Evolutionary conservation across 2,329 filamentous ascomycete genomes (phyloP).

Genomic region (Penicillium griseofulvum): DNA sequence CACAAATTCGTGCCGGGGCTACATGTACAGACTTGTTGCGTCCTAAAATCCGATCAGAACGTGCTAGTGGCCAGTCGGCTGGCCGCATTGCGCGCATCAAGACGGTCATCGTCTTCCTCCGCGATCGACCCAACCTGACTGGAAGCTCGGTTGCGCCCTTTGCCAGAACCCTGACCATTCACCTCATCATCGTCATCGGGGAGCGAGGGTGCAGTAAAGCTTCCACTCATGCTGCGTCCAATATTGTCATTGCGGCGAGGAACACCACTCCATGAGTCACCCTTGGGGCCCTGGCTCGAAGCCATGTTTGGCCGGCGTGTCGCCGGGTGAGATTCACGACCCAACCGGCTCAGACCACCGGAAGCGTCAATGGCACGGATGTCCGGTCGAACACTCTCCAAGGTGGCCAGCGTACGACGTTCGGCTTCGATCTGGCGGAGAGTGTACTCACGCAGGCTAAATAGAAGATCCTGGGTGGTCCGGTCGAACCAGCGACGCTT

Average conservation of each 20-base stretch:
- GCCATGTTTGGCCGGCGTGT: conserved; percentile 72
- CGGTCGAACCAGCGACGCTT: conserved; percentile 87
- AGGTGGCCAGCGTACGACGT: conserved; percentile 80
- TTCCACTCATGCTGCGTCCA: conserved; percentile 72
- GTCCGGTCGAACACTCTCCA: conserved; percentile 92
- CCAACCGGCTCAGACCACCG: conserved; percentile 84
- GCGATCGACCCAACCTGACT: conserved; percentile 46
- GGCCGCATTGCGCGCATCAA: conserved; percentile 94
- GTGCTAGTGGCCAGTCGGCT: conserved; percentile 92
- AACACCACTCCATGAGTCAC: conserved; percentile 97
- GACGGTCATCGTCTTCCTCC: conserved; percentile 73
- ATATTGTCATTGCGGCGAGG: conserved; percentile 77
- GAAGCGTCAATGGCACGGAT: conserved; percentile 89
- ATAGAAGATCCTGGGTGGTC: conserved; percentile 77
- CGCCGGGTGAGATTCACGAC: conserved; percentile 80
- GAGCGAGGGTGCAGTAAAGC: conserved; percentile 60
- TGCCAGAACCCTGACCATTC: conserved; percentile 42
- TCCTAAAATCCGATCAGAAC: conserved; percentile 56
- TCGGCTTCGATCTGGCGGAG: conserved; percentile 94
- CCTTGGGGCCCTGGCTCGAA: conserved; percentile 90
- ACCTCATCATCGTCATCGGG: conserved; percentile 61
- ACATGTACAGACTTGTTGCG: conserved; percentile 32
- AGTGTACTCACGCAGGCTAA: conserved; percentile 86
- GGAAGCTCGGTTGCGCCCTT: conserved; percentile 48
- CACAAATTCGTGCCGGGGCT: conserved; percentile 31